Evolutionary conservation across 495 filamentous ascomycete genomes (phyloP).

Genomic region (Trichocladium antarcticum): DNA sequence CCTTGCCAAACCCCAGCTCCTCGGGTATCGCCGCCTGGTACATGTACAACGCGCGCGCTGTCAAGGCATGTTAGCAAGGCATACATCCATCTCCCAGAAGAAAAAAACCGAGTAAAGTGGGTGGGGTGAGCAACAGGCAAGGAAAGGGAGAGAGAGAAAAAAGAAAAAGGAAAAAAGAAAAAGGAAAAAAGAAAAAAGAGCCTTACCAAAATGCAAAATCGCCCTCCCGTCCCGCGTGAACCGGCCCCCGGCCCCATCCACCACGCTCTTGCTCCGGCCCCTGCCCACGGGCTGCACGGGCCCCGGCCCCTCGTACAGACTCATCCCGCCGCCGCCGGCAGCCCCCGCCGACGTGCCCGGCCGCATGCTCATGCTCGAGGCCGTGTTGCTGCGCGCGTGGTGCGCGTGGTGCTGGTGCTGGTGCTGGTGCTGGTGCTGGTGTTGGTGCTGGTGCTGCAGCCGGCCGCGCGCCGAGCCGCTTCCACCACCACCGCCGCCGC

Average conservation of each 20-base stretch:
- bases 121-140: too few species aligned
- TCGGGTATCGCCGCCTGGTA: constrained; percentile 92
- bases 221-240: constrained; percentile 78
- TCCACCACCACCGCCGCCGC: not conserved
- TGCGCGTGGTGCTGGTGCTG: too few species aligned
- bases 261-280: constrained; percentile 64
- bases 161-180: too few species aligned
- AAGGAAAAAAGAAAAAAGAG: not conserved
- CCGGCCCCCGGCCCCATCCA: constrained; percentile 56
- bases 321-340: too few species aligned
- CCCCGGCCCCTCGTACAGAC: constrained; percentile 50
- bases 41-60: constrained; percentile 87
- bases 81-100: too few species aligned
- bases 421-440: too few species aligned
- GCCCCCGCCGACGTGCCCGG: too few species aligned
- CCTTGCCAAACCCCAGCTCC: constrained; percentile 87
- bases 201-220: constrained; percentile 87
- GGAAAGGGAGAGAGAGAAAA: too few species aligned
- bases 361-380: constrained; percentile 1
- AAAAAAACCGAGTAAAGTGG: too few species aligned
- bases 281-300: constrained; percentile 28
- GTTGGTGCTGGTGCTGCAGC: too few species aligned
- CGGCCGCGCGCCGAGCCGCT: constrained; percentile 41
- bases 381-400: constrained; percentile 11
- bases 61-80: constrained; percentile 13